phyloP scores from a whole-genome alignment of 2,329 filamentous ascomycete genomes.

The Didymella pomorum region DNA sequence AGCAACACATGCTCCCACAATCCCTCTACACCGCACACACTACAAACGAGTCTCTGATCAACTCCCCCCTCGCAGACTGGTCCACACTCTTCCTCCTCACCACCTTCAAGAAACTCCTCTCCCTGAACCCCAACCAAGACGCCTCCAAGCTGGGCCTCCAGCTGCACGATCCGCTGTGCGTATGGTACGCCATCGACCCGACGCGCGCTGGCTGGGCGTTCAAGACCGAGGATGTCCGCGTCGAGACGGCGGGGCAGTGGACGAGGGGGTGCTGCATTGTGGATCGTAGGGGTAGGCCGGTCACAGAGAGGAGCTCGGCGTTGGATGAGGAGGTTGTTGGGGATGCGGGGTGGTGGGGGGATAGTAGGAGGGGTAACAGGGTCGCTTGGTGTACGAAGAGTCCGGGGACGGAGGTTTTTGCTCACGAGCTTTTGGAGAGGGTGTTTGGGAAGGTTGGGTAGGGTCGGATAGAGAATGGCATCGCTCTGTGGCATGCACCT shows the following conservation, averaged over 20 bases:
- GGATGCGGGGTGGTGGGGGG: conserved; percentile 81
- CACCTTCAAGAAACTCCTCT: conserved; percentile 57
- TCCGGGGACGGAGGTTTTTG: conserved; percentile 74
- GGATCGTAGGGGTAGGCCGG: conserved; percentile 71
- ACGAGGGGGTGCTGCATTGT: conserved; percentile 89
- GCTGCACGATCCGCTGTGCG: conserved; percentile 57
- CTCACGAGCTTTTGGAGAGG: conserved; percentile 68
- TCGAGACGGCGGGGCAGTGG: conserved; percentile 95
- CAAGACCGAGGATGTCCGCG: conserved; percentile 75
- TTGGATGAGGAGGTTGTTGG: conserved; percentile 62
- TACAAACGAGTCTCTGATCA: conserved; percentile 30
- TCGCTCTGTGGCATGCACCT: too few species aligned
- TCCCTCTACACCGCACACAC: conserved; percentile 48
- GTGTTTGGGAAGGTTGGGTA: conserved; percentile 61
- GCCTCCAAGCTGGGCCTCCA: conserved; percentile 51
- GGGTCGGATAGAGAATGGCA: too few species aligned
- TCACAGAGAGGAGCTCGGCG: conserved; percentile 52
- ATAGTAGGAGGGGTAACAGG: conserved; percentile 76
- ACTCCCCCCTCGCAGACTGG: conserved; percentile 58
- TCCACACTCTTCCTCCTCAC: conserved; percentile 54
- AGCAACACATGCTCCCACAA: conserved; percentile 53
- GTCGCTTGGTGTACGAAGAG: conserved; percentile 75
- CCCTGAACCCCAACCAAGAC: conserved; percentile 48
- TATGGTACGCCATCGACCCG: conserved; percentile 48
- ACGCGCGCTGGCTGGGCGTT: conserved; percentile 46